These are phyloP conservation scores for Leucocoprinus leucothites DNA, from an alignment of 768 basidiomycete species.

Conservation along the genomic window DNA sequence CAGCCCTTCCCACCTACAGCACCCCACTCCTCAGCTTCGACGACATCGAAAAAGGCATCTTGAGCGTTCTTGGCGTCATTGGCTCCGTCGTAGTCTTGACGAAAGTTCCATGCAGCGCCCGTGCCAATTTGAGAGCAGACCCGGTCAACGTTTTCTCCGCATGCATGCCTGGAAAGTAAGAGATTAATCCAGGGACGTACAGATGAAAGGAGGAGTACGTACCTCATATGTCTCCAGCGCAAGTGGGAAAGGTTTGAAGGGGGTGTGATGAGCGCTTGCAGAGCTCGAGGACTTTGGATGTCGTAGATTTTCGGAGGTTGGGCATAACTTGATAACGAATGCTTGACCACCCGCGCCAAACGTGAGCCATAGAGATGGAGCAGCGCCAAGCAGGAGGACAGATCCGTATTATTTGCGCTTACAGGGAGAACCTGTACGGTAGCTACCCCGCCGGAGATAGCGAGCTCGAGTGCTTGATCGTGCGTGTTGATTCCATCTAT, in stretches of 20 bases:
- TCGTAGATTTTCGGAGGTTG: constrained; percentile 64
- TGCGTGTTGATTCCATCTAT: constrained; percentile 79
- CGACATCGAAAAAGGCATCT: constrained; percentile 60
- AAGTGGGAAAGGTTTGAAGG: constrained; percentile 30
- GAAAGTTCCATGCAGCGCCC: constrained; percentile 66
- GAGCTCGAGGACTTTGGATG: constrained; percentile 71
- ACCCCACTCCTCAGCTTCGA: constrained; percentile 40
- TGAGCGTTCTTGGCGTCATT: constrained; percentile 63
- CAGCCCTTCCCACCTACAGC: constrained; percentile 31
- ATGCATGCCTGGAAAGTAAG: constrained; percentile 28
- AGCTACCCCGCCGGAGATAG: constrained; percentile 70
- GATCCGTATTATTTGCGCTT: constrained; percentile 58
- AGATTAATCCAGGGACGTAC: too few relatives aligned
- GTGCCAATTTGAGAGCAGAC: constrained; percentile 49
- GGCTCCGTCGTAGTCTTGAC: constrained; percentile 69
- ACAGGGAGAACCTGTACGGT: constrained; percentile 77
- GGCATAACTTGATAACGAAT: constrained; percentile 71
- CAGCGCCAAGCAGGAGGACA: neutral
- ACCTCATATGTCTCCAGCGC: constrained; percentile 80
- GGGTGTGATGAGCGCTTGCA: constrained; percentile 46
- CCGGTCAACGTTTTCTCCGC: constrained; percentile 60
- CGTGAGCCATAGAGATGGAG: neutral
- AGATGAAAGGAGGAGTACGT: constrained; percentile 9
- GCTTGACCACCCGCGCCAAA: constrained; percentile 62
- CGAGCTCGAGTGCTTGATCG: constrained; percentile 55